Percentiles rank a stretch among this genome's conserved stretches.
Conservation (phyloP, 306 rosid species). For the Vachellia pachyceras region DNA sequence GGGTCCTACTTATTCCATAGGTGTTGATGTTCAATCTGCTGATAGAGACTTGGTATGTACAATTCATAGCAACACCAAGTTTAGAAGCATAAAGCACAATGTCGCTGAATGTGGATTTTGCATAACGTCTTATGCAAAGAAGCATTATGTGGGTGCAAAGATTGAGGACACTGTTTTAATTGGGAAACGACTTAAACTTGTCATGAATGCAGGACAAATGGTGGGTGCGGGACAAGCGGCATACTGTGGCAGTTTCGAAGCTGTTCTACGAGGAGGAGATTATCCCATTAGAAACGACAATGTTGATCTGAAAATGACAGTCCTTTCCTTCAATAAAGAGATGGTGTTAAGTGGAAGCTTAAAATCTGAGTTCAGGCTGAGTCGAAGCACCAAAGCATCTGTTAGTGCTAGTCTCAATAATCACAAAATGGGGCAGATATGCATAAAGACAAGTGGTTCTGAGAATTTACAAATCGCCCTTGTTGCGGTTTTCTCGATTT, state of each 20-base stretch:
- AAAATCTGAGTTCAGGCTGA: slow-evolving; percentile 74
- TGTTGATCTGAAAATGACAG: slow-evolving; percentile 64
- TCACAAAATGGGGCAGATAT: slow-evolving; percentile 84
- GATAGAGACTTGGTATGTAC: slow-evolving; percentile 71
- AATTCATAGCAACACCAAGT: slow-evolving; percentile 64
- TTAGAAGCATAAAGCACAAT: slow-evolving; percentile 65
- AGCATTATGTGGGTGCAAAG: slow-evolving; percentile 77
- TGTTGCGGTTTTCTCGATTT: slow-evolving; percentile 66
- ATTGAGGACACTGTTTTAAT: slow-evolving; percentile 76
- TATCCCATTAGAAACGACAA: slow-evolving; percentile 81
- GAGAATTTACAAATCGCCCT: slow-evolving; percentile 82
- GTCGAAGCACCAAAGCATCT: slow-evolving; percentile 63
- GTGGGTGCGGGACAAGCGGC: slow-evolving; percentile 80
- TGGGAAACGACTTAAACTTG: slow-evolving; percentile 79
- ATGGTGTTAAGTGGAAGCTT: slow-evolving; percentile 77
- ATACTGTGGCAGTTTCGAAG: slow-evolving; percentile 81
- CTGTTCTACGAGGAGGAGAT: slow-evolving; percentile 74
- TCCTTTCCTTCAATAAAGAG: slow-evolving; percentile 78
- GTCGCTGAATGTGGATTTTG: slow-evolving; percentile 74
- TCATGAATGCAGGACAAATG: slow-evolving; percentile 69
- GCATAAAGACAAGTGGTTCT: slow-evolving; percentile 71
- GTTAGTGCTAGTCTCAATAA: slow-evolving; percentile 79
- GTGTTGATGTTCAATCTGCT: slow-evolving; percentile 83
- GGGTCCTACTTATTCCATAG: slow-evolving; percentile 65
- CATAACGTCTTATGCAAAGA: slow-evolving; percentile 69